Conservation (phyloP, 768 basidiomycete species). For the Fomitopsis pulvina region DNA sequence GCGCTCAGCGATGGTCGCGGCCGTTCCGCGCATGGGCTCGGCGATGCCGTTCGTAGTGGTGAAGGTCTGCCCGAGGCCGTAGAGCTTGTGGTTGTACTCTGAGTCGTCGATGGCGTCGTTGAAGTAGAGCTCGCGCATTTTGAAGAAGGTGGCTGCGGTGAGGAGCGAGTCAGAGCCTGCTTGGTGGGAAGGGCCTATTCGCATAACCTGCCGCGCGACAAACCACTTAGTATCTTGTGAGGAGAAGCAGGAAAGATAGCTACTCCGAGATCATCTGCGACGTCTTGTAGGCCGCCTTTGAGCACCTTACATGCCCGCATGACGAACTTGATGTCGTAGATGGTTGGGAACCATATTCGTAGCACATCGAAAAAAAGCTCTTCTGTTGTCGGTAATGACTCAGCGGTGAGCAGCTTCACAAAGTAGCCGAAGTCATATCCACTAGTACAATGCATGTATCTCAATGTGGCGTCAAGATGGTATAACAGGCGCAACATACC, state of each 20-base stretch:
- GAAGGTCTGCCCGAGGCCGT: conserved; percentile 79
- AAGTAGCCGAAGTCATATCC: conserved; percentile 99
- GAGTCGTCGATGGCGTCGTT: conserved; percentile 79
- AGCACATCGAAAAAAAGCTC: conserved; percentile 86
- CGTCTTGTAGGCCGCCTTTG: conserved; percentile 88
- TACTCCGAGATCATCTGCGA: conserved; percentile 94
- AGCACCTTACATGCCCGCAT: conserved; percentile 81
- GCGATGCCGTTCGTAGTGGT: conserved; percentile 58
- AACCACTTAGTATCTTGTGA: conserved; percentile 1
- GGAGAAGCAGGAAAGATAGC: neutral
- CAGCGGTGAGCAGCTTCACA: conserved; percentile 83
- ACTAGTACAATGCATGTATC: conserved; percentile 34
- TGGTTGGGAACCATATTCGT: conserved; percentile 88
- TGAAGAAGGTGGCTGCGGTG: conserved; percentile 92
- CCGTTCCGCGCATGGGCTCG: conserved; percentile 58
- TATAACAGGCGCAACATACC: conserved; percentile 45
- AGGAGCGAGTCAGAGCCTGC: conserved; percentile 96
- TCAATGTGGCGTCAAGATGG: neutral
- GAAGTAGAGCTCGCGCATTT: conserved; percentile 91
- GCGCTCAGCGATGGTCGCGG: conserved; percentile 73
- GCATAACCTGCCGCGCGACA: conserved; percentile 59
- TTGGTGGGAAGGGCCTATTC: conserved; percentile 89
- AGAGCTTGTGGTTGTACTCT: conserved; percentile 78
- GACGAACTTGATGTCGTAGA: conserved; percentile 97
- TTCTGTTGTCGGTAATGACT: conserved; percentile 84